phyloP scores from a whole-genome alignment of 306 rosid genomes.

The Cucumis cinereus region DNA sequence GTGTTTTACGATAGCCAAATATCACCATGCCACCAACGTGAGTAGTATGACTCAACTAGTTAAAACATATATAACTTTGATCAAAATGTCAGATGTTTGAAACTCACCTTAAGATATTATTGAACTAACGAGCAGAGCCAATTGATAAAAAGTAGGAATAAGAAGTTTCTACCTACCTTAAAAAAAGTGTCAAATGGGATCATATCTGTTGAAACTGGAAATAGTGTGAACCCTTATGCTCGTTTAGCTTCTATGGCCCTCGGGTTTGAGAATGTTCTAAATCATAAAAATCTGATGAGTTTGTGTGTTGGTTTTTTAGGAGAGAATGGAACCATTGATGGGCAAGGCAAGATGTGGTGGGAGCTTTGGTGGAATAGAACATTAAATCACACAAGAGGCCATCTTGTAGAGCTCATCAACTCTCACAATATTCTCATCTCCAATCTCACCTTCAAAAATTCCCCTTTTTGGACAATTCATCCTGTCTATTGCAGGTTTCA shows the following conservation, averaged over 20 bases:
- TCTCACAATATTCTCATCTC: conserved; percentile 62
- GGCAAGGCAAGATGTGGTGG: conserved; percentile 97
- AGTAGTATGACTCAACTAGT: too few relatives aligned
- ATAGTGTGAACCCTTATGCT: neutral
- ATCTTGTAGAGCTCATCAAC: conserved; percentile 77
- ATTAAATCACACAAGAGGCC: conserved; percentile 76
- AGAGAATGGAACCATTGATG: conserved; percentile 81
- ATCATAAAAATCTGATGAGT: neutral
- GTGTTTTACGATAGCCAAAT: neutral
- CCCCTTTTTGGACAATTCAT: conserved; percentile 97
- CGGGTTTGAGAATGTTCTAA: neutral
- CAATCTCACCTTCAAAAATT: conserved; percentile 78
- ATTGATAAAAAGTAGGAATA: too few relatives aligned
- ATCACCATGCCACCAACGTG: neutral
- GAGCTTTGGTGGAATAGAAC: conserved; percentile 98
- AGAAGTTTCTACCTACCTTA: too few relatives aligned
- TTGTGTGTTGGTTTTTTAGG: conserved; percentile 30
- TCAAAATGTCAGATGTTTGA: too few relatives aligned
- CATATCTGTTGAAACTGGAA: neutral
- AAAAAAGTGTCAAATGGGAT: neutral
- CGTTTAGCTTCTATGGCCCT: neutral
- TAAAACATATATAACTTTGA: too few relatives aligned
- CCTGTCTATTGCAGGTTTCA: conserved; percentile 87
- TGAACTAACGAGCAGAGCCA: too few relatives aligned
- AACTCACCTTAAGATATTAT: too few relatives aligned